A percentile compares a stretch with the other conserved stretches of the same genome.
phyloP scores from a whole-genome alignment of 768 basidiomycete genomes.

The Psilocybe sp. region DNA sequence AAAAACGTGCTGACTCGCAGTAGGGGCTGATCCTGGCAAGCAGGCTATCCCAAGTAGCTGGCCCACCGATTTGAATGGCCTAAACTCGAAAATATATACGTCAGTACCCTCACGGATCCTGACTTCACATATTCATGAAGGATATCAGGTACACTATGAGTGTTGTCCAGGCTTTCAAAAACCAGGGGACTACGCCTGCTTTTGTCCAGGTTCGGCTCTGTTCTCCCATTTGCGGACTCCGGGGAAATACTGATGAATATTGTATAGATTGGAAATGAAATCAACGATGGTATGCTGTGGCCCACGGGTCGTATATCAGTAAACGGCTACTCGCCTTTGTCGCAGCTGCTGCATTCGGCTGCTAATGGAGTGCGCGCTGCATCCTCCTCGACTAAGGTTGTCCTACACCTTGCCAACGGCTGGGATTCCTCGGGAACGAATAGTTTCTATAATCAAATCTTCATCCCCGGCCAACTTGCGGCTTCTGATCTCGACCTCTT shows the following conservation, averaged over 20 bases:
- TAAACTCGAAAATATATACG: conserved; percentile 60
- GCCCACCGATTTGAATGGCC: conserved; percentile 44
- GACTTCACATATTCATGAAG: not conserved
- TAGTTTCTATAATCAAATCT: conserved; percentile 51
- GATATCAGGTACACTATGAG: conserved; percentile 45
- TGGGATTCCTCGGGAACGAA: conserved; percentile 49
- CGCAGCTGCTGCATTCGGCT: conserved; percentile 61
- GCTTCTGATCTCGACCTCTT: conserved; percentile 52
- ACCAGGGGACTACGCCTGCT: conserved; percentile 51
- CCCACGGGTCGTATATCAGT: conserved; percentile 53
- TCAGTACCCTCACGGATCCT: conserved; percentile 17
- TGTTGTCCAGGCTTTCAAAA: conserved; percentile 48
- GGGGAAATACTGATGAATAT: not conserved
- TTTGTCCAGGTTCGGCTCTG: conserved; percentile 40
- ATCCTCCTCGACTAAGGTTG: conserved; percentile 43
- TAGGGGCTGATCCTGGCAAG: conserved; percentile 66
- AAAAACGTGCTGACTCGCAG: not conserved
- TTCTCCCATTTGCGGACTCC: not conserved
- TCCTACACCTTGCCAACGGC: conserved; percentile 63
- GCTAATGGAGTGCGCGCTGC: conserved; percentile 50
- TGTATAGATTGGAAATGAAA: conserved; percentile 60
- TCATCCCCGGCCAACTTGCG: conserved; percentile 49
- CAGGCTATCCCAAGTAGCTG: conserved; percentile 58
- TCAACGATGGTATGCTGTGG: conserved; percentile 64
- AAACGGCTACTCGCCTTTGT: conserved; percentile 49